phyloP scores from a whole-genome alignment of 192 early-diverging fungal genomes.

The Podila minutissima region DNA sequence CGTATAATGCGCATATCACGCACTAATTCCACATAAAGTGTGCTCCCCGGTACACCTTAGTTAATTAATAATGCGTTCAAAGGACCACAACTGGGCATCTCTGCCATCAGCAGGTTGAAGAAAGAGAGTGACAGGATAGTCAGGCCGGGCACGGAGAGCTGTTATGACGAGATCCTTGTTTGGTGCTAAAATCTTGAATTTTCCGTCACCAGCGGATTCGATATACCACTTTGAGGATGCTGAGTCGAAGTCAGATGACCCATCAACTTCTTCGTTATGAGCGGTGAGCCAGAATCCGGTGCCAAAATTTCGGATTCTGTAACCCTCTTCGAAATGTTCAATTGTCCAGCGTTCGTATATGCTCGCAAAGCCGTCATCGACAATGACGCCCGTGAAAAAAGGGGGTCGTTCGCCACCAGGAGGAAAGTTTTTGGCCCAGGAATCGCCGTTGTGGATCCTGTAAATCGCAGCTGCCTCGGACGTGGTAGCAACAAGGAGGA shows the following conservation, averaged over 20 bases:
- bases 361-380: no score
- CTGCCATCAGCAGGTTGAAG: background rate
- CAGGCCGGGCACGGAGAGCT: background rate
- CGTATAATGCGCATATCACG: no score
- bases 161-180: slow-evolving; percentile 9
- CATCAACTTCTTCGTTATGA: background rate
- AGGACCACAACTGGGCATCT: background rate
- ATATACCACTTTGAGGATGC: slow-evolving; percentile 2
- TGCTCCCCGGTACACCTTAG: no score
- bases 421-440: no score
- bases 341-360: no score
- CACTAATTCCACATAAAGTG: no score
- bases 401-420: no score
- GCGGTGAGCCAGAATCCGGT: slow-evolving; percentile 8
- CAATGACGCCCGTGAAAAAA: no score
- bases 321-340: no score
- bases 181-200: background rate
- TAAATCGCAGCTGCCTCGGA: no score
- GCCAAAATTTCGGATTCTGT: background rate
- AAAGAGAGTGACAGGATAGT: background rate
- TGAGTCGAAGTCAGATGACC: slow-evolving; percentile 1
- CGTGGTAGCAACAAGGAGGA: no score
- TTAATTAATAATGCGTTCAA: background rate
- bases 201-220: background rate
- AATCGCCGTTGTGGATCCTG: no score